Conservation (phyloP, 192 early-diverging fungal genomes). For the Entomortierella parvispora region DNA sequence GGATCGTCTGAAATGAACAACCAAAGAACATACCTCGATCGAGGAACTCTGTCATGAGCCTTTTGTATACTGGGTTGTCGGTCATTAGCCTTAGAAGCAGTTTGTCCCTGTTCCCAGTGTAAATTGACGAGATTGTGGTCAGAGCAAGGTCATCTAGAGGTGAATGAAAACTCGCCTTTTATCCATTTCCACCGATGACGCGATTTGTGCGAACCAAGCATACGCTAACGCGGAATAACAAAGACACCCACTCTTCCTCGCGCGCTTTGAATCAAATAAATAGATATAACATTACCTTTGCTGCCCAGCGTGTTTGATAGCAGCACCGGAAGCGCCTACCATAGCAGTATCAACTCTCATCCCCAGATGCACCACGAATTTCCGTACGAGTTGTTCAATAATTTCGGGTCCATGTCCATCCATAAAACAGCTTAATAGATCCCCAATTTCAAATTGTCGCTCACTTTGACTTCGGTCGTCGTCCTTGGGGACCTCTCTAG, state of each 20-base stretch:
- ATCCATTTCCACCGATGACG: no score
- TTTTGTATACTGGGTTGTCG: constrained; percentile 35
- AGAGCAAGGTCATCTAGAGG: not conserved
- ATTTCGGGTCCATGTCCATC: constrained; percentile 22
- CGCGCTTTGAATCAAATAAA: no score
- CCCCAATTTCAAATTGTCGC: constrained; percentile 22
- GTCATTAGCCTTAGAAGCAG: constrained; percentile 28
- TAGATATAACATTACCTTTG: constrained; percentile 40
- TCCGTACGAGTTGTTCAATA: constrained; percentile 24
- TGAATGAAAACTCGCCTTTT: no score
- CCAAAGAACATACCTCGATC: constrained; percentile 32
- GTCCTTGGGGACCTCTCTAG: constrained; percentile 5
- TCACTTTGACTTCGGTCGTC: constrained; percentile 1
- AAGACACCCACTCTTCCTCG: no score
- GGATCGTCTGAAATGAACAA: no score
- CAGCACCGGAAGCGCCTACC: constrained; percentile 24
- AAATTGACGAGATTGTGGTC: not conserved
- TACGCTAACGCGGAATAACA: no score
- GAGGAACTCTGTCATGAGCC: constrained; percentile 33
- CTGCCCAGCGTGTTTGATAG: constrained; percentile 35
- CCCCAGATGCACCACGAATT: constrained; percentile 25
- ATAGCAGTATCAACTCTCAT: constrained; percentile 45
- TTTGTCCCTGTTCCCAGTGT: constrained; percentile 24
- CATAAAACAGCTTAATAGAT: constrained; percentile 25
- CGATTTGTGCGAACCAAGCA: no score